Conservation (phyloP, 805 yeast species). For the Cyberlindnera maclurae region DNA sequence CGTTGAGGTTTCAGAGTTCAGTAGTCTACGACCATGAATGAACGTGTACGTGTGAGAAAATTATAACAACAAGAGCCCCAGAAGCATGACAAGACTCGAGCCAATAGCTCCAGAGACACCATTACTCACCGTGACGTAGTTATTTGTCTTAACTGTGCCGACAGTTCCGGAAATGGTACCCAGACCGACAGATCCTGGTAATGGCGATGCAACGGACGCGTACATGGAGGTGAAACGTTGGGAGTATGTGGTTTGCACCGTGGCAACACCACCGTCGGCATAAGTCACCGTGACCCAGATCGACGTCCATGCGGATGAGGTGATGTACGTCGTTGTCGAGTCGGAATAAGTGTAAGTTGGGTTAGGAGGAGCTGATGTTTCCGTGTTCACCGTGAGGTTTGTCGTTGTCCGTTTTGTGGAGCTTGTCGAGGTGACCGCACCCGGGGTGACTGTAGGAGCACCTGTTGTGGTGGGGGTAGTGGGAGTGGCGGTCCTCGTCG, state of each 20-base stretch:
- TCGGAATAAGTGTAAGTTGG: conserved; percentile 25
- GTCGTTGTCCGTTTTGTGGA: conserved; percentile 15
- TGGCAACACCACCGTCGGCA: conserved; percentile 38
- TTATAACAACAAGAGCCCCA: conserved; percentile 16
- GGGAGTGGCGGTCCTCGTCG: conserved; percentile 7
- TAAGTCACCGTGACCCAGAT: conserved; percentile 48
- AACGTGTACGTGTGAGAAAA: background rate
- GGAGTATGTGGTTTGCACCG: conserved; percentile 42
- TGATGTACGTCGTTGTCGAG: conserved; percentile 23
- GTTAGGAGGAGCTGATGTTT: conserved; percentile 10
- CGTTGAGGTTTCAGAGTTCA: too few relatives aligned
- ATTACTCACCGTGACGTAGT: conserved; percentile 28
- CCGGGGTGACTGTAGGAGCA: conserved; percentile 17
- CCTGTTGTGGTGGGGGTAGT: too few relatives aligned
- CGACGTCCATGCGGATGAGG: conserved; percentile 26
- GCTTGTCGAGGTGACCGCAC: conserved; percentile 5
- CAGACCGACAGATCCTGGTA: conserved; percentile 68
- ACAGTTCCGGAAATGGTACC: conserved; percentile 67
- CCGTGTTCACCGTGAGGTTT: conserved; percentile 11
- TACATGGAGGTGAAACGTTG: conserved; percentile 48
- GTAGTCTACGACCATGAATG: too few relatives aligned
- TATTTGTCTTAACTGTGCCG: conserved; percentile 50
- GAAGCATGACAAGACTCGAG: conserved; percentile 13
- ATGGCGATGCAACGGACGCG: conserved; percentile 37
- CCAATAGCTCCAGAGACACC: conserved; percentile 9